Evolutionary conservation across 2,329 filamentous ascomycete genomes (phyloP).

Genomic region (Ophiostoma sp.): DNA sequence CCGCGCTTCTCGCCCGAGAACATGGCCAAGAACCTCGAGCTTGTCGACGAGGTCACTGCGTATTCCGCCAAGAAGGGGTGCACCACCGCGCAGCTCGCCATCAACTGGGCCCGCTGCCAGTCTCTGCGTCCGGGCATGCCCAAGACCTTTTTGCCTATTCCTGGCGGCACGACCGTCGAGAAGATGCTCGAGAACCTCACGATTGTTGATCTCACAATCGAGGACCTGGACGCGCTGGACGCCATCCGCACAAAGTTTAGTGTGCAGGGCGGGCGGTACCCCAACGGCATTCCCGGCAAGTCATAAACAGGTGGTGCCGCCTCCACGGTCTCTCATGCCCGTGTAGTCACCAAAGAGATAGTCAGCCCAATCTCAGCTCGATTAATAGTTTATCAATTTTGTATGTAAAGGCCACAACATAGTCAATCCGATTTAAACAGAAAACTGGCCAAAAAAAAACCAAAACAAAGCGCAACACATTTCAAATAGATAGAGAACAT

Average conservation of each 20-base stretch:
- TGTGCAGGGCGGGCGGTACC: neutral
- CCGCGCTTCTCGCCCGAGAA: constrained; percentile 49
- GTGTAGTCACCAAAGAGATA: neutral
- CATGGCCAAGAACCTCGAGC: constrained; percentile 46
- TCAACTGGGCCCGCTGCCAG: constrained; percentile 53
- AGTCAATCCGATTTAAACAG: neutral
- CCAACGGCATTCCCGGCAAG: neutral
- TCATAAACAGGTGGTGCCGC: neutral
- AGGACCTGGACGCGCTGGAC: constrained; percentile 39
- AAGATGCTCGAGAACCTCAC: constrained; percentile 47
- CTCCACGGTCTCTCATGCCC: neutral
- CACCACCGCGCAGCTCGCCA: constrained; percentile 48
- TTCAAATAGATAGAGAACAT: no score
- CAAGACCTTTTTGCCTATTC: constrained; percentile 46
- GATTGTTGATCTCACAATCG: constrained; percentile 35
- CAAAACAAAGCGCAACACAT: no score
- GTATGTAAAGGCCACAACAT: neutral
- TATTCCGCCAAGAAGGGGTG: constrained; percentile 46
- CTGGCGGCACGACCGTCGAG: constrained; percentile 36
- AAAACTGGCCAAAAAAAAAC: no score
- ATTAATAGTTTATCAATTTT: neutral
- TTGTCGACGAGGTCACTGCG: constrained; percentile 43
- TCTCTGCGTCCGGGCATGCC: constrained; percentile 34
- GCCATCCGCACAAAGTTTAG: neutral
- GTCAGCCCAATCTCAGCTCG: neutral